Conservation (phyloP, 1,139 yeast species). For the Insectozyma bohioensis region DNA sequence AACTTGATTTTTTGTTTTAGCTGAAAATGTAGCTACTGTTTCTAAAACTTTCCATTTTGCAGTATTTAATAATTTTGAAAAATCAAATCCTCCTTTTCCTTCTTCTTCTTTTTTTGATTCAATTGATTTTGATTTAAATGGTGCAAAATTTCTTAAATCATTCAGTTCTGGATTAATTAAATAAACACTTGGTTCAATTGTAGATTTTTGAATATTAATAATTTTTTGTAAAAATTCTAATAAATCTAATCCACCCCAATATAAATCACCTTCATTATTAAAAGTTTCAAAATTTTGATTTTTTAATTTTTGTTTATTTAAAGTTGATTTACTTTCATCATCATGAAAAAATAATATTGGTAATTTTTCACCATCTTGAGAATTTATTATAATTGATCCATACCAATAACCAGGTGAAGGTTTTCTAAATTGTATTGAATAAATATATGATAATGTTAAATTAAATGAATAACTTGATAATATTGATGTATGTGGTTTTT, state of each 20-base stretch:
- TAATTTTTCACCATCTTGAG: conserved; percentile 64
- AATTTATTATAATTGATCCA: conserved; percentile 78
- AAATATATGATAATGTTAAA: conserved; percentile 58
- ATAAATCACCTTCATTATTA: conserved; percentile 56
- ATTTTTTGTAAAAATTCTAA: conserved; percentile 51
- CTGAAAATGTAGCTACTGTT: conserved; percentile 79
- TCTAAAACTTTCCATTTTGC: conserved; percentile 88
- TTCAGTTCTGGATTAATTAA: conserved; percentile 78
- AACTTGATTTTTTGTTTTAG: conserved; percentile 61
- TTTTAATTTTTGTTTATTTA: conserved; percentile 55
- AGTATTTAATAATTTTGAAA: conserved; percentile 48
- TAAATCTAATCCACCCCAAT: conserved; percentile 93
- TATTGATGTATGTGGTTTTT: conserved; percentile 53
- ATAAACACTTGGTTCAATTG: conserved; percentile 69
- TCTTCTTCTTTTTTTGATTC: conserved; percentile 19
- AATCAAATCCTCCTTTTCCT: conserved; percentile 13
- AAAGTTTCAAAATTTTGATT: conserved; percentile 76
- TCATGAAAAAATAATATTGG: conserved; percentile 94
- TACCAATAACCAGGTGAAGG: conserved; percentile 91
- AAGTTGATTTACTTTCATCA: conserved; percentile 76
- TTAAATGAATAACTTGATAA: conserved; percentile 67
- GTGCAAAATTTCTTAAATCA: conserved; percentile 78
- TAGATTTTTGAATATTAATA: conserved; percentile 65
- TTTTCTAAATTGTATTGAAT: conserved; percentile 77
- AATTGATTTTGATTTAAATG: conserved; percentile 31